Conservation (phyloP, 331 rosid genomes). For the Quercus phellos region DNA sequence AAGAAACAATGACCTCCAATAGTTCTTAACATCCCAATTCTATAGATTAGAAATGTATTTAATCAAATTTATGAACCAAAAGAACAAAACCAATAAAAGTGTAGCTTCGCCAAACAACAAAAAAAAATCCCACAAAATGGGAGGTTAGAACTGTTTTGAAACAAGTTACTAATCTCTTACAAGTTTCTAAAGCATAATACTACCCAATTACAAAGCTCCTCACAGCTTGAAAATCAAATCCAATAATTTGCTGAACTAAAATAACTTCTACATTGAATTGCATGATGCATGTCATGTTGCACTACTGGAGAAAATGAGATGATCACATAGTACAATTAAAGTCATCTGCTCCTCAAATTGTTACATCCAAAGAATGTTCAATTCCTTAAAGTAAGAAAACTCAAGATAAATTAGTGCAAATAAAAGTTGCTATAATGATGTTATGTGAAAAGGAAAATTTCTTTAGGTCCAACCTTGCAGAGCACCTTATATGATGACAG, state of each 20-base stretch:
- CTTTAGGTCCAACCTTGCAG: slow-evolving; percentile 10
- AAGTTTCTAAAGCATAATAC: background rate
- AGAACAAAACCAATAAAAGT: background rate
- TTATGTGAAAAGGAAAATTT: slow-evolving; percentile 3
- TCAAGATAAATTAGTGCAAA: background rate
- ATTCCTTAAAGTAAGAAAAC: background rate
- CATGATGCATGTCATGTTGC: background rate
- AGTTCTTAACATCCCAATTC: background rate
- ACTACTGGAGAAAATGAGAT: background rate
- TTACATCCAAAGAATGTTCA: slow-evolving; percentile 6
- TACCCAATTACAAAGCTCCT: background rate
- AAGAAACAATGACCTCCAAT: background rate
- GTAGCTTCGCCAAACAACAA: background rate
- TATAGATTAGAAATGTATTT: background rate
- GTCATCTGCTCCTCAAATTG: background rate
- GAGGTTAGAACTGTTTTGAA: background rate
- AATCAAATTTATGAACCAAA: background rate
- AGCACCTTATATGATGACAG: background rate
- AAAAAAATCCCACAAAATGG: background rate
- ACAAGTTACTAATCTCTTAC: too few species aligned
- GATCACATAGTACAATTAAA: background rate
- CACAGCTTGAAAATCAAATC: background rate
- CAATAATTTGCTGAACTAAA: background rate
- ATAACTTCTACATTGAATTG: background rate
- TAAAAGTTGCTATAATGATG: slow-evolving; percentile 1